Evolutionary conservation across 2,329 filamentous ascomycete genomes (phyloP), one percentile per base, ranked within the genome.

Genomic region (Neoscytalidium dimidiatum): DNA sequence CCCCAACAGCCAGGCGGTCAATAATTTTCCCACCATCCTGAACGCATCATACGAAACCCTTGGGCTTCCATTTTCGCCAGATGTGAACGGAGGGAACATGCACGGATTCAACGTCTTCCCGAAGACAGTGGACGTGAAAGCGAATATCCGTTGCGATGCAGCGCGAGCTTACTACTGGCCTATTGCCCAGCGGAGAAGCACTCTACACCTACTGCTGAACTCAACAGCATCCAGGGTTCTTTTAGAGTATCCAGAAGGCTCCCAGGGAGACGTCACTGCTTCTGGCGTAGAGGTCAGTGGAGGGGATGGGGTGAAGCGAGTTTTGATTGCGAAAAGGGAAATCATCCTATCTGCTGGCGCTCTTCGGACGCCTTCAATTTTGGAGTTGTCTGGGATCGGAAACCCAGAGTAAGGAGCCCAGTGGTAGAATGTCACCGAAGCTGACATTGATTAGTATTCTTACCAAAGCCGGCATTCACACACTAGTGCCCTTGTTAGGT

Each of bases 131-230:
- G 74, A 83, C 66, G 65, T 70, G 0, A 70, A 71, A 1, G 70
- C 72, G 8, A 72, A 78, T 65, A 71, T 80, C 7, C 77, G 82
- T 8, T 75, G 78, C 56, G 81, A 84, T 71, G 79, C 82, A 43
- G 81, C 80, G 3, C 72, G 80, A 17, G 79, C 81, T 3, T 84
- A 82, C 66, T 84, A 82, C 67, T 81, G 75, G 61, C 80, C 82
- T 1, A 46, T 63, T n/a, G 71, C n/a, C n/a, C 69, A 44, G 66
- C 72, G 13, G 48, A 65, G 82, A 51, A 44, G 70, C 1, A 84
- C 84, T 66, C 71, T 84, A 0, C 69, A 80, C 2, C 68, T 83
- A 1, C 75, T 82, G 28, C 67, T 78, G n/a, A 80, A 82, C 64
- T 79, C 81, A 0, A 73, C 73, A 1, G 82, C 76, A 0, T 78